A percentile compares a stretch with the other conserved stretches of the same genome.
phyloP scores from a whole-genome alignment of 139 green algal species.

The Tetraselmis striata region DNA sequence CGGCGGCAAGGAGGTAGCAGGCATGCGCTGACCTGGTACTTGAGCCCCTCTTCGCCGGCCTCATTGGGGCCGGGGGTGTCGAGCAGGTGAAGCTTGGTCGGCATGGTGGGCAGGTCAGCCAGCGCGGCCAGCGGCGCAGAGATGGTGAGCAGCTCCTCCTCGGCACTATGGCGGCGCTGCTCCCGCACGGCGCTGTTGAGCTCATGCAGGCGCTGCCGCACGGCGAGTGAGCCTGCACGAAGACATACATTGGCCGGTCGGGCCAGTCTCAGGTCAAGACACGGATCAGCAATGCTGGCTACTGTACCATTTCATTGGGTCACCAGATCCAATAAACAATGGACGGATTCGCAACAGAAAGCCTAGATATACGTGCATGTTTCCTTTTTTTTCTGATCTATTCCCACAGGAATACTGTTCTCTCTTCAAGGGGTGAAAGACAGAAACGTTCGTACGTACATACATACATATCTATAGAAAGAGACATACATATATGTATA shows the following conservation, averaged over 20 bases:
- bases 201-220: slow-evolving; percentile 37
- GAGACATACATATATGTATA: no score
- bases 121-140: slow-evolving; percentile 35
- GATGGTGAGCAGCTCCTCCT: slow-evolving; percentile 34
- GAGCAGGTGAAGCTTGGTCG: slow-evolving; percentile 37
- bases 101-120: neutral
- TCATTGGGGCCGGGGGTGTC: slow-evolving; percentile 73
- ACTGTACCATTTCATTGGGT: neutral
- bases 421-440: no score
- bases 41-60: slow-evolving; percentile 57
- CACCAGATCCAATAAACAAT: neutral
- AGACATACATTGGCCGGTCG: no score
- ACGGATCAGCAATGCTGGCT: neutral
- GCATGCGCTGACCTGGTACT: slow-evolving; percentile 29
- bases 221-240: neutral
- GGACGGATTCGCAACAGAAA: neutral
- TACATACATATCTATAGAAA: no score
- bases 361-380: no score
- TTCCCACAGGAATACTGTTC: no score
- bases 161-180: neutral
- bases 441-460: no score
- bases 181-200: slow-evolving; percentile 46
- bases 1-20: neutral
- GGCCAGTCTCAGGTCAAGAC: neutral
- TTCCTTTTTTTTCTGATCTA: no score